Evolutionary conservation across 495 filamentous ascomycete genomes (phyloP).

Genomic region (Penicillium goetzii): DNA sequence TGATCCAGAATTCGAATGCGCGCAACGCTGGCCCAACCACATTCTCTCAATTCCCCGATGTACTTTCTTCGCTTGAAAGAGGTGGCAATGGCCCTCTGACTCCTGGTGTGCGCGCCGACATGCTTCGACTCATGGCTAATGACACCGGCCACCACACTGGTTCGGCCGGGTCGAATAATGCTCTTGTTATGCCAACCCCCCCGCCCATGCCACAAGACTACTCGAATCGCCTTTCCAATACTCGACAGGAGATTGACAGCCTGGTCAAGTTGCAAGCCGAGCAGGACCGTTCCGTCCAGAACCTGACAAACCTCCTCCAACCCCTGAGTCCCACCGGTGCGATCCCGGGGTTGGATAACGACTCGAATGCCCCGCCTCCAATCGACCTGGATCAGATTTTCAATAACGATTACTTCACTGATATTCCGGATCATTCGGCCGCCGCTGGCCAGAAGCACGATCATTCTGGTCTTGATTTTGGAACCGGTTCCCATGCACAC

Average conservation of each 20-base stretch:
- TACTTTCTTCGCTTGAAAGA: slow-evolving; percentile 72
- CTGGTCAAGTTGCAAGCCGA: slow-evolving; percentile 73
- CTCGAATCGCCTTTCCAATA: slow-evolving; percentile 57
- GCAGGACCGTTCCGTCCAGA: slow-evolving; percentile 70
- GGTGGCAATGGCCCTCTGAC: slow-evolving; percentile 70
- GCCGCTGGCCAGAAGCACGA: slow-evolving; percentile 33
- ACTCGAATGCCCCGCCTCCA: slow-evolving; percentile 43
- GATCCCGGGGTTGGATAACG: slow-evolving; percentile 70
- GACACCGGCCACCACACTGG: slow-evolving; percentile 41
- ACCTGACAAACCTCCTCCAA: slow-evolving; percentile 69
- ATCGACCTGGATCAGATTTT: slow-evolving; percentile 74
- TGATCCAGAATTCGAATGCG: slow-evolving; percentile 81
- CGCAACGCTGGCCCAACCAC: slow-evolving; percentile 53
- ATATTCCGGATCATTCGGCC: slow-evolving; percentile 38
- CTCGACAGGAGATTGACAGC: slow-evolving; percentile 72
- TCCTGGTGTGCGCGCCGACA: slow-evolving; percentile 73
- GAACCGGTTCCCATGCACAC: slow-evolving; percentile 15
- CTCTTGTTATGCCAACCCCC: slow-evolving; percentile 62
- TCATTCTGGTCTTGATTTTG: slow-evolving; percentile 26
- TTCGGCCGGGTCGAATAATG: slow-evolving; percentile 45
- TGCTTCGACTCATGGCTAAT: slow-evolving; percentile 78
- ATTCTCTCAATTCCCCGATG: slow-evolving; percentile 70
- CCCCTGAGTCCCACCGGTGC: slow-evolving; percentile 78
- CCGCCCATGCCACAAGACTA: slow-evolving; percentile 62
- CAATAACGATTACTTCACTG: slow-evolving; percentile 64